Conservation (phyloP, 192 early-diverging fungal species). For the Mortierella claussenii region DNA sequence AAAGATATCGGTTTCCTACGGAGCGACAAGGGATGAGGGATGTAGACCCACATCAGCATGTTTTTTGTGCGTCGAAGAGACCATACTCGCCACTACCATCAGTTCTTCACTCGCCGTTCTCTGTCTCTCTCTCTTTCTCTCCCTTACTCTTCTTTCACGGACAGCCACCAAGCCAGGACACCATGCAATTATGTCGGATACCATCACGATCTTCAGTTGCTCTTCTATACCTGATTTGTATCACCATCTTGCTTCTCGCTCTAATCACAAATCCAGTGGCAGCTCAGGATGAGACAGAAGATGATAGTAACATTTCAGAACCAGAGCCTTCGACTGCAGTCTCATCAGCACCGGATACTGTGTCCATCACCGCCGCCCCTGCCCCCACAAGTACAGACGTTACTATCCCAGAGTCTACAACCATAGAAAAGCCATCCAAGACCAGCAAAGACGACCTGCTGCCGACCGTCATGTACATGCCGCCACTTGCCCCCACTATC, state of each 20-base stretch:
- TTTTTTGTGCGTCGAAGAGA: not conserved
- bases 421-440: not conserved
- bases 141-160: not conserved
- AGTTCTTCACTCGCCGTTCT: not conserved
- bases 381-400: not conserved
- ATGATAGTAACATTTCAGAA: not conserved
- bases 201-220: not conserved
- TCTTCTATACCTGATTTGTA: not conserved
- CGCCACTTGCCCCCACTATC: conserved; percentile 1
- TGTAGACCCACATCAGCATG: no score
- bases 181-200: not conserved
- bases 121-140: not conserved
- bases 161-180: not conserved
- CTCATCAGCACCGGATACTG: not conserved
- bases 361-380: not conserved
- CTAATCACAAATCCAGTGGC: not conserved
- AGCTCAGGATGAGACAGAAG: not conserved
- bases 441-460: no score
- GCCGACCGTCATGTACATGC: conserved; percentile 17
- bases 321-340: not conserved
- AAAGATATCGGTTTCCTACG: no score
- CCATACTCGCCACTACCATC: not conserved
- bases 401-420: not conserved
- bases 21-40: no score
- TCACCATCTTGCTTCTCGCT: not conserved